Evolutionary conservation across 345 rosid species (phyloP), one percentile per base, ranked within the genome.

Genomic region (Theobroma cacao): DNA sequence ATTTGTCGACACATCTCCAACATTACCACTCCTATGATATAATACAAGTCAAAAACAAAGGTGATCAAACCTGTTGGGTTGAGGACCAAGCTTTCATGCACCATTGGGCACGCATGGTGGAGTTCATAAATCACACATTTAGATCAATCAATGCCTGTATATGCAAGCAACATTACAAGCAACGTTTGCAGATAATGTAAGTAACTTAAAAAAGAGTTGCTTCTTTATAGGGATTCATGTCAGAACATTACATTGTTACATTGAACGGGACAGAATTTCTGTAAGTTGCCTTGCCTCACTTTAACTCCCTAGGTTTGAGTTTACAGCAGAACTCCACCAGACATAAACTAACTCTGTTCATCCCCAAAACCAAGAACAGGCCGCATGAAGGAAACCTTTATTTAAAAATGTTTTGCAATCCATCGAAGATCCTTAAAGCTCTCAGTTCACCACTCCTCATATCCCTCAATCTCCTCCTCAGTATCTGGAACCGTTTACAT

Each of bases 401-500:
- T 80, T 89, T 89, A 33, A 93, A 92, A 79, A 92, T 78, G 74
- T 91, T 92, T 75, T 92, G 86, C 68, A 96, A 75, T 52, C 93
- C 95, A 80, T 81, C 78, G 71, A 96, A 92, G 75, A 93, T 59
- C 26, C 83, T 88, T 80, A 96, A 82, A 61, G 95, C 99, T 85
- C 82, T 91, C 85, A 91, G 82, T 87, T 92, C 99, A 15, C 99
- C 98, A 52, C 90, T 96, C 73, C 95, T 88, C 45, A 93, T 86
- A 84, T 96, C 95, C 83, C 95, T 84, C 74, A 93, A 76, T 84
- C 93, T 90, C 80, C 97, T 91, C 76, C 98, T 87, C 85, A 96
- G 85, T 76, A 95, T 90, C 99, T 93, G 92, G 78, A 84, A 72
- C 70, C 72, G 80, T 14, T 7, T 5, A 45, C 20, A 22, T 4